Evolutionary conservation across 2,329 filamentous ascomycete genomes (phyloP), one percentile per base, ranked within the genome.

Genomic region (Aspergillus pseudotamarii): DNA sequence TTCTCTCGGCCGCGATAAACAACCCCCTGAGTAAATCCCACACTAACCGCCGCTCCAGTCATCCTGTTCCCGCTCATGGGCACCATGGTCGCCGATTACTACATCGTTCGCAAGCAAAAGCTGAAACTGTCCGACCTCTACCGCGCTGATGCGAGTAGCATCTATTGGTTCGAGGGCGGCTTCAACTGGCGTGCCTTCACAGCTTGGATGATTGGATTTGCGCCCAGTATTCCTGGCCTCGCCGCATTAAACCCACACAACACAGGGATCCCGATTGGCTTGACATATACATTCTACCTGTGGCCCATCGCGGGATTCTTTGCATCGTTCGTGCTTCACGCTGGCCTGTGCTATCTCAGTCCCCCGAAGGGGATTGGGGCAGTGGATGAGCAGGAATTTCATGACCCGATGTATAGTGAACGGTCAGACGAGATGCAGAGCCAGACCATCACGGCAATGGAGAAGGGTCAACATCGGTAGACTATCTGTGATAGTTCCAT

Each of bases 111-210:
- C 10, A 59, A 68, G 14, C 72, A 76, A 8, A 73, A 74, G 30
- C 66, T 83, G 54, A 80, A 81, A 59, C 71, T 84, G 11, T 73
- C 75, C 6, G 79, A 83, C 60, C 74, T 84, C 1, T 84, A 82
- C 66, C 64, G 74, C 28, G 73, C 38, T 66, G 72, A n/a, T 64
- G 74, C 9, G 74, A 76, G 3, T 71, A 79, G 30, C 2, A 73
- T 80, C 21, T 84, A 83, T 65, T 82, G 77, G 68, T 84, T 75
- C 68, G 73, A 66, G 38, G 61, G 74, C 19, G 82, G 81, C 1
- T 67, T 83, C 56, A 83, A 84, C 59, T 82, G 76, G 76, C 74
- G 82, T 9, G 78, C 78, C 2, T 77, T 81, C 50, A 48, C 58
- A 6, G 75, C 79, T 48, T 59, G 46, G 46, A 19, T 50, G 6